These are phyloP conservation scores for Leptodermis oblonga DNA, from an alignment of 257 asterid genomes.

Conservation along the genomic window DNA sequence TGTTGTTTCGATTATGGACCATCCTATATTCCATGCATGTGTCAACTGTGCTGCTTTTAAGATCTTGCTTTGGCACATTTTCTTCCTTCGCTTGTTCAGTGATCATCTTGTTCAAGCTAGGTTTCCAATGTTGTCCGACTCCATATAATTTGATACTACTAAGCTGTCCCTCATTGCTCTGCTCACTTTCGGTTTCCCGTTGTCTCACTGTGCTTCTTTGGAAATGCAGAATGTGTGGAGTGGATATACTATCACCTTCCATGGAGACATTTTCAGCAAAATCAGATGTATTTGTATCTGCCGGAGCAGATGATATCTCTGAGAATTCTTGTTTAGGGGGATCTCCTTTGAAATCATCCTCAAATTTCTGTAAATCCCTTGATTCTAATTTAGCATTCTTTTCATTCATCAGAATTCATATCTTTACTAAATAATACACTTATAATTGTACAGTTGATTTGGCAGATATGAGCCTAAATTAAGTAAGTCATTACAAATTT, in stretches of 20 bases:
- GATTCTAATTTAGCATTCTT: constrained; percentile 9
- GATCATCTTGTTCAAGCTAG: no score
- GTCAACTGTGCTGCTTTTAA: constrained; percentile 2
- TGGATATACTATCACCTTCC: not conserved
- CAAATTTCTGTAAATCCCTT: constrained; percentile 2
- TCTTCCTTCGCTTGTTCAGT: not conserved
- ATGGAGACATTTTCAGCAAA: not conserved
- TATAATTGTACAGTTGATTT: no score
- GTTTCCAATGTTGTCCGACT: no score
- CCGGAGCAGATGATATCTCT: not conserved
- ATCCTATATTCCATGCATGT: not conserved
- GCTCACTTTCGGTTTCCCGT: constrained; percentile 8
- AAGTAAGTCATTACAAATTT: no score
- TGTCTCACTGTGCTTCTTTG: constrained; percentile 2
- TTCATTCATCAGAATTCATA: constrained; percentile 11
- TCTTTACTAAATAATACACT: no score
- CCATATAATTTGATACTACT: no score
- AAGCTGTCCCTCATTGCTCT: not conserved
- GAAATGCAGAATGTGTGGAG: not conserved
- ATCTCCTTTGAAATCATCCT: constrained; percentile 2
- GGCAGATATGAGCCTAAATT: no score
- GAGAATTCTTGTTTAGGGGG: not conserved
- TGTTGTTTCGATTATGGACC: not conserved
- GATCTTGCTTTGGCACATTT: not conserved
- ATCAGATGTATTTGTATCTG: not conserved